Evolutionary conservation across 1,139 yeast genomes (phyloP), one percentile per base, ranked within the genome.

Genomic region (Pneumocystis canis): DNA sequence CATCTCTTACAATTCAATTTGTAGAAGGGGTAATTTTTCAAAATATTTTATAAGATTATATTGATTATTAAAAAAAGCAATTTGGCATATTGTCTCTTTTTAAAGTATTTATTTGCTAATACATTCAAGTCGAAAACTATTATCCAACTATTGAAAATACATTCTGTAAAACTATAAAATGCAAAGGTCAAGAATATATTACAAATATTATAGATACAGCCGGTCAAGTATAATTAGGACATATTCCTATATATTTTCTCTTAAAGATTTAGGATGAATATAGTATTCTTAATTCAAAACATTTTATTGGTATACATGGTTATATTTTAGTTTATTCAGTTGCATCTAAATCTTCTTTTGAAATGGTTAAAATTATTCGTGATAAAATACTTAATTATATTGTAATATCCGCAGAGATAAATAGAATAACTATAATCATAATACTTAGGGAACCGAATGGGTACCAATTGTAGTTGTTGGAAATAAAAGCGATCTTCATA

Each of bases 141-240:
- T 89, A 89, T 72, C 97, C 97, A 35, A 89, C 97, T 4, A 88
- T 89, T 67, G 96, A 89, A 73, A 89, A 89, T 75, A 94, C 89
- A 74, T 88, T 87, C 75, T 81, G 85, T 70, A 88, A 87, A 73
- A 79, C 81, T 58, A 80, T 89, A 71, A 80, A 78, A 66, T 82
- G 84, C 73, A 83, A 85, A 68, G 87, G 87, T 67, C 84, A 84
- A 69, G 88, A 85, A 64, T 89, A 86, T 71, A 86, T 87, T 64
- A 82, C 92, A 35, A 96, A 89, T 72, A 87, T 89, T 65, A 78
- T 89, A 67, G 97, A 89, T 72, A 89, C 97, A 0, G 96, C 96
- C 0, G 97, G 97, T n/a, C 92, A 85, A 64, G 68, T 63, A 30
- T 16, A 63, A 28, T 18, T 60, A 28, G 61, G 3, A 16, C 11